Percentiles rank a stretch among this genome's conserved stretches.
These are phyloP conservation scores for Suhomyces prunicola DNA, from an alignment of 805 yeast genomes.

Conservation along the genomic window DNA sequence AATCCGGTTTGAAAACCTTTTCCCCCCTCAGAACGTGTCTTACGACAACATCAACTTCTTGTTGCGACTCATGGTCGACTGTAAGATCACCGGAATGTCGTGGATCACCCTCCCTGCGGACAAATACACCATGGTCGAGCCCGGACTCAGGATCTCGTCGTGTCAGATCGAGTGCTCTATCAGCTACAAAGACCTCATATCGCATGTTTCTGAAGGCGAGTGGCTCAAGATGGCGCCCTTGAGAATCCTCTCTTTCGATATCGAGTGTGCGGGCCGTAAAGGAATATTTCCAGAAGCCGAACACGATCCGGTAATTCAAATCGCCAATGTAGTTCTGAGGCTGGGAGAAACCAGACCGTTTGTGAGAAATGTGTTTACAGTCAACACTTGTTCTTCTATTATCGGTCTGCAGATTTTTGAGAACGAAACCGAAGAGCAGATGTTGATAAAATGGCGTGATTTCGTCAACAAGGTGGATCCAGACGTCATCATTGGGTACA, in stretches of 20 bases:
- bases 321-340: constrained; percentile 87
- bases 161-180: constrained; percentile 84
- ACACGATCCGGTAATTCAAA: constrained; percentile 91
- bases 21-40: constrained; percentile 61
- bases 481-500: constrained; percentile 95
- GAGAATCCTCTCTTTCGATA: constrained; percentile 90
- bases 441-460: constrained; percentile 83
- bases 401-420: constrained; percentile 90
- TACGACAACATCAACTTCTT: constrained; percentile 89
- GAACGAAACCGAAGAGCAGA: constrained; percentile 69
- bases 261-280: constrained; percentile 97
- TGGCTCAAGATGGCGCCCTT: constrained; percentile 93
- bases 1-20: constrained; percentile 58
- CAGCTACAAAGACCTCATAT: constrained; percentile 61
- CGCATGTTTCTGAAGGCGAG: constrained; percentile 90
- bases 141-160: constrained; percentile 51
- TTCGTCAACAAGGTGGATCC: constrained; percentile 86
- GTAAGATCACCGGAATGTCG: constrained; percentile 92
- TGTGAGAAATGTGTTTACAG: constrained; percentile 90
- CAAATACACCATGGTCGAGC: constrained; percentile 52
- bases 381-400: constrained; percentile 85
- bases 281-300: constrained; percentile 96
- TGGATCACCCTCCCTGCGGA: constrained; percentile 89
- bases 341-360: constrained; percentile 87
- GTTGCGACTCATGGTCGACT: constrained; percentile 86